Conservation (phyloP, 345 rosid species). For the Moricandia arvensis region DNA sequence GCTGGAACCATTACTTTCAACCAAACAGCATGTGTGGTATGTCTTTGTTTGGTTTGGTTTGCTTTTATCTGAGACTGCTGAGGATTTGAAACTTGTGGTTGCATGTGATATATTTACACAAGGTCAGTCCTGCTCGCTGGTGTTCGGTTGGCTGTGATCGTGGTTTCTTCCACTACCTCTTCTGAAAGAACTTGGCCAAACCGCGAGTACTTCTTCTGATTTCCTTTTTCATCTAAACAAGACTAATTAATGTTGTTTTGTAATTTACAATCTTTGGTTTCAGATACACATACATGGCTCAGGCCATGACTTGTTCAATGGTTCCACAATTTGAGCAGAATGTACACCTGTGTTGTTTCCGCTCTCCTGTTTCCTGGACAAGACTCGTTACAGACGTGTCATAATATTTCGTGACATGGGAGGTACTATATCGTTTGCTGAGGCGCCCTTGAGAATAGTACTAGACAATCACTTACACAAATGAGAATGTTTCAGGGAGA, state of each 20-base stretch:
- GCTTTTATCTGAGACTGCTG: not conserved
- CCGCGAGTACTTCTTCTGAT: constrained; percentile 41
- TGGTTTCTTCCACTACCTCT: constrained; percentile 74
- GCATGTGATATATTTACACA: constrained; percentile 27
- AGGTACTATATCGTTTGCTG: constrained; percentile 47
- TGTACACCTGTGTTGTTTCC: constrained; percentile 57
- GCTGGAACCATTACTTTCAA: constrained; percentile 82
- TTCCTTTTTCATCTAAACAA: not conserved
- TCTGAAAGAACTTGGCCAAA: constrained; percentile 88
- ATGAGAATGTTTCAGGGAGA: constrained; percentile 54
- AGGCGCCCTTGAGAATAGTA: not conserved
- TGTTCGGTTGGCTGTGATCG: constrained; percentile 92
- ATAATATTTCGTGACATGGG: constrained; percentile 92
- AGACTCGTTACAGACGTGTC: constrained; percentile 76
- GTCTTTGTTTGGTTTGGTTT: constrained; percentile 12
- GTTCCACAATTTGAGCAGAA: constrained; percentile 53
- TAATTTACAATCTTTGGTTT: not conserved
- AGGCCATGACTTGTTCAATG: constrained; percentile 56
- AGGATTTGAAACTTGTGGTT: not conserved
- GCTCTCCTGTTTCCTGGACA: constrained; percentile 96
- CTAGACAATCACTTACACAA: not conserved
- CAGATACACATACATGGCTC: constrained; percentile 64
- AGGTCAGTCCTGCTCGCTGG: constrained; percentile 78
- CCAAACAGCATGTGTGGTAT: constrained; percentile 89
- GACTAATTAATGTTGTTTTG: not conserved